Evolutionary conservation across 1,284 basidiomycete species (phyloP).

Genomic region (Ustilago xerochloae): DNA sequence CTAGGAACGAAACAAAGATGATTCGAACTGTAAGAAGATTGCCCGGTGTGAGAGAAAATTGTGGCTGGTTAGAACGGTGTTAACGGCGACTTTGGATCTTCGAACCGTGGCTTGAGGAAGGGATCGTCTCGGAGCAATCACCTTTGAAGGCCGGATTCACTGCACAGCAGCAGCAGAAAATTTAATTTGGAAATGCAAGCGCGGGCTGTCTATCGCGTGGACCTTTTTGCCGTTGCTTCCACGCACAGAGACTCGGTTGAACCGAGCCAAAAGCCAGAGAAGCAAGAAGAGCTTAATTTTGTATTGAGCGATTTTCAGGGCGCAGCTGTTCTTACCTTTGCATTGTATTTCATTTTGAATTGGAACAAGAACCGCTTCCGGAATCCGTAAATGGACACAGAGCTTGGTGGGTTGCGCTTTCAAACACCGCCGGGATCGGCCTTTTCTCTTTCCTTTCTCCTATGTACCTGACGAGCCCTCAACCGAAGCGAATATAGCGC

Average conservation of each 20-base stretch:
- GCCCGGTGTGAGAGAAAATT: not conserved
- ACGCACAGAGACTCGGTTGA: too few species aligned
- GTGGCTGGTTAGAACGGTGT: not conserved
- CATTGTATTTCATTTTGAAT: constrained; percentile 3
- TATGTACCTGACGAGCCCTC: not conserved
- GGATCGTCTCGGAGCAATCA: constrained; percentile 14
- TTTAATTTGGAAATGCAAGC: too few species aligned
- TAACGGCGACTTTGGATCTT: constrained; percentile 1
- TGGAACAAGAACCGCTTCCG: not conserved
- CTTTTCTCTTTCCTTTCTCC: not conserved
- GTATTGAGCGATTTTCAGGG: constrained; percentile 28
- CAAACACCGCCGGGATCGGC: not conserved
- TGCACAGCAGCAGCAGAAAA: too few species aligned
- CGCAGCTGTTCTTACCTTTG: constrained; percentile 6
- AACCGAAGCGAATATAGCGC: not conserved
- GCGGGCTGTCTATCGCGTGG: too few species aligned
- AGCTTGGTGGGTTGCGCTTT: not conserved
- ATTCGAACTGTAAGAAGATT: too few species aligned
- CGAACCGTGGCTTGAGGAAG: constrained; percentile 16
- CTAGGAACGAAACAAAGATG: too few species aligned
- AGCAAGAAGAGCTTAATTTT: constrained; percentile 21
- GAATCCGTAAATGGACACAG: not conserved
- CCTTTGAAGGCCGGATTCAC: too few species aligned
- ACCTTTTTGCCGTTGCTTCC: too few species aligned
- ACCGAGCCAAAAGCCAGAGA: too few species aligned